Conservation (phyloP, 2,329 filamentous ascomycete genomes). For the Aureobasidium sp. region DNA sequence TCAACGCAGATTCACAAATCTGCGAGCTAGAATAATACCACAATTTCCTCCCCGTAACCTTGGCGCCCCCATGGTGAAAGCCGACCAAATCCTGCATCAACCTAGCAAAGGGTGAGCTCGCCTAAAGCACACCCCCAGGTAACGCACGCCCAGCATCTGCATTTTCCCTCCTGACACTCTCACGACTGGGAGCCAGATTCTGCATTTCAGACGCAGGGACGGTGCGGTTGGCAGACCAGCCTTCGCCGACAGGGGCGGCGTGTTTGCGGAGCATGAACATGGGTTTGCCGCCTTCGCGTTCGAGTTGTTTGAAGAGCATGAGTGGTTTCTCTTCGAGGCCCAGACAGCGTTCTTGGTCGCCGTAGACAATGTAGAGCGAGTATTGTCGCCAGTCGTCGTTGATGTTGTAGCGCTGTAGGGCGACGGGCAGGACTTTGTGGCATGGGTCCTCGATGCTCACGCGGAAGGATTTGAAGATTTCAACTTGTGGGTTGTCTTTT, state of each 20-base stretch:
- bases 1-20: background rate
- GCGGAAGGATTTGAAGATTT: constrained; percentile 98
- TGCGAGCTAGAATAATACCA: background rate
- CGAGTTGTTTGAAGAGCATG: constrained; percentile 93
- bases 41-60: background rate
- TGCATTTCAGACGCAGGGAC: background rate
- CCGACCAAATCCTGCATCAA: background rate
- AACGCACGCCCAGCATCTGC: constrained; percentile 8
- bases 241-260: constrained; percentile 36
- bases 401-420: constrained; percentile 96
- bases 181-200: background rate
- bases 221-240: constrained; percentile 5
- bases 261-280: constrained; percentile 94
- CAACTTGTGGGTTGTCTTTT: constrained; percentile 53
- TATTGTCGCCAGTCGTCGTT: constrained; percentile 97
- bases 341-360: constrained; percentile 93
- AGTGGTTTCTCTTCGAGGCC: constrained; percentile 88
- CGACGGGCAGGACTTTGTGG: constrained; percentile 91
- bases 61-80: background rate
- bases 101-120: constrained; percentile 6
- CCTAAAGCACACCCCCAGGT: constrained; percentile 20
- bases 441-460: constrained; percentile 98
- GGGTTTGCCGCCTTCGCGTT: constrained; percentile 94
- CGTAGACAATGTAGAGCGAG: constrained; percentile 94
- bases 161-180: constrained; percentile 3